Conservation (phyloP, 345 rosid species). For the Dipteronia sinensis region DNA sequence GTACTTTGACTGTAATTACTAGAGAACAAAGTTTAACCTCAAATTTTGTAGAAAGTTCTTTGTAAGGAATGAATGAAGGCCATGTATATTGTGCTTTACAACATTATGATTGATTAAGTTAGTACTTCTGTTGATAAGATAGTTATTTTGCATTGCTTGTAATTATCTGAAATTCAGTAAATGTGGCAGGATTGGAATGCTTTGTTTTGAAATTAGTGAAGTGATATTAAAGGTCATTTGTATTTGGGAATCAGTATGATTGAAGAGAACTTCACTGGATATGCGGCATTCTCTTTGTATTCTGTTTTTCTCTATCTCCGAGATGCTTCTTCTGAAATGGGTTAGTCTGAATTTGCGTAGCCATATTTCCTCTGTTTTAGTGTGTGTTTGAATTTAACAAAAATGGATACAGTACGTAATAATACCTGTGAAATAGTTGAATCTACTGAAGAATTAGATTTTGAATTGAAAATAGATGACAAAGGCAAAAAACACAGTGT, state of each 20-base stretch:
- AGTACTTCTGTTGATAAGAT: background rate
- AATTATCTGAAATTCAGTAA: background rate
- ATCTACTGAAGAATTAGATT: constrained; percentile 39
- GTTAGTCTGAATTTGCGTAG: constrained; percentile 31
- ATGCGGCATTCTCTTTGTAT: constrained; percentile 20
- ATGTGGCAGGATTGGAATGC: constrained; percentile 40
- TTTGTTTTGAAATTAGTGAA: constrained; percentile 26
- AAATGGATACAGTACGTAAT: constrained; percentile 42
- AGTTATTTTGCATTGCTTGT: background rate
- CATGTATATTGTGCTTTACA: background rate
- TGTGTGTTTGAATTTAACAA: constrained; percentile 20
- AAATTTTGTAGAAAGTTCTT: background rate
- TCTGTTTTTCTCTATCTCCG: constrained; percentile 19
- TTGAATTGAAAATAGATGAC: constrained; percentile 29
- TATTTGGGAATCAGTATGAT: constrained; percentile 35
- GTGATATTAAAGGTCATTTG: constrained; percentile 21
- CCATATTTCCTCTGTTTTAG: constrained; percentile 7
- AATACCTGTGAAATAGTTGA: constrained; percentile 62
- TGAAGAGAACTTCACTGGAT: constrained; percentile 22
- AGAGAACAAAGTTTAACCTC: background rate
- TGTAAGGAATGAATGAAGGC: background rate
- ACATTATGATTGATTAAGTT: background rate
- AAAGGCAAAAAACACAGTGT: constrained; percentile 29
- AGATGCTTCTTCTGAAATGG: constrained; percentile 38
- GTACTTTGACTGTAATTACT: background rate